A percentile compares a stretch with the other conserved stretches of the same genome.
These are phyloP conservation scores for Citrus australasica DNA, from an alignment of 345 rosid species.

Conservation along the genomic window DNA sequence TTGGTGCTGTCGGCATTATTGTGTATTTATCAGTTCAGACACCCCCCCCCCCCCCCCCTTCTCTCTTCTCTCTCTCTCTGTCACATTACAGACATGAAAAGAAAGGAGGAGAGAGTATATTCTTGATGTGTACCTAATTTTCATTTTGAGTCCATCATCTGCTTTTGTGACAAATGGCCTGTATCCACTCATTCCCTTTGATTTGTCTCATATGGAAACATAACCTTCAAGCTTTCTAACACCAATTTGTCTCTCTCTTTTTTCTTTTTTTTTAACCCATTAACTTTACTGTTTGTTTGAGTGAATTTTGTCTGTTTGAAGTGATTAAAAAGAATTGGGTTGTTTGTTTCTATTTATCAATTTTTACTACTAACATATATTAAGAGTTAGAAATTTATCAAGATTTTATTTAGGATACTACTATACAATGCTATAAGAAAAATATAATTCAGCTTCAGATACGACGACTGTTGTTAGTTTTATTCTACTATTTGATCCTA, in stretches of 20 bases:
- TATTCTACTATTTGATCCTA: no score
- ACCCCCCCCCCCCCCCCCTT: background rate
- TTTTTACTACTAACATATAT: no score
- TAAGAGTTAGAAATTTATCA: no score
- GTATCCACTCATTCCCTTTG: background rate
- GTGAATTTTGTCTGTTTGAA: background rate
- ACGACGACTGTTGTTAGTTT: rapidly evolving
- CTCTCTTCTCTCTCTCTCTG: no score
- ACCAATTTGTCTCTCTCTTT: background rate
- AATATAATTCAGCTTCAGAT: no score
- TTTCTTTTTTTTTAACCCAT: no score
- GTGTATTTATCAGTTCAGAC: conserved; percentile 11
- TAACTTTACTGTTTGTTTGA: background rate
- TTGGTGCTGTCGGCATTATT: conserved; percentile 31
- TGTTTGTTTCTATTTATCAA: no score
- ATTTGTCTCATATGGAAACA: background rate
- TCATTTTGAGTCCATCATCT: background rate
- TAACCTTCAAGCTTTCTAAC: conserved; percentile 4
- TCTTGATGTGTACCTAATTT: conserved; percentile 21
- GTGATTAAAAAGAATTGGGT: background rate
- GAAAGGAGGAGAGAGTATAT: conserved; percentile 6
- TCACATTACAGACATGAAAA: background rate
- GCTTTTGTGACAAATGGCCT: conserved; percentile 16
- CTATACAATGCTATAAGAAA: no score
- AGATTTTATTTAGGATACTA: no score